Conservation (phyloP, 1,284 basidiomycete genomes). For the Moniliophthora roreri region DNA sequence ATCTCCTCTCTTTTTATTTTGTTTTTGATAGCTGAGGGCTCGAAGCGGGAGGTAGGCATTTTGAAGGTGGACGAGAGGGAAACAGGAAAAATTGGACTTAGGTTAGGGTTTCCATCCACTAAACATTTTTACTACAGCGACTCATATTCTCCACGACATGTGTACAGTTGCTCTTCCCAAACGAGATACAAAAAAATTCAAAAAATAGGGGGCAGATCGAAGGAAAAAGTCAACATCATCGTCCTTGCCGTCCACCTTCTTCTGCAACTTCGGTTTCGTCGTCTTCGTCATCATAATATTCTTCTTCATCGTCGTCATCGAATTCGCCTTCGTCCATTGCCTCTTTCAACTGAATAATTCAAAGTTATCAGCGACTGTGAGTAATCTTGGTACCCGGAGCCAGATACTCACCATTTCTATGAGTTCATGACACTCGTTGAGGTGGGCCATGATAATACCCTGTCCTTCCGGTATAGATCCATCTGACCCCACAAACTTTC, state of each 20-base stretch:
- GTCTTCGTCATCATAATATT: slow-evolving; percentile 11
- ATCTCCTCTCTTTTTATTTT: slow-evolving; percentile 83
- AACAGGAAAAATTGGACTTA: too few species aligned
- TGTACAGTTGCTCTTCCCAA: background rate
- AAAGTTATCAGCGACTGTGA: background rate
- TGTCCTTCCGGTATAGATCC: slow-evolving; percentile 93
- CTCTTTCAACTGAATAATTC: slow-evolving; percentile 11
- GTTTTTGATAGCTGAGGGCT: slow-evolving; percentile 75
- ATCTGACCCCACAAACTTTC: slow-evolving; percentile 86
- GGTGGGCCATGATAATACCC: slow-evolving; percentile 93
- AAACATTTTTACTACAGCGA: too few species aligned
- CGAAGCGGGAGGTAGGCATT: slow-evolving; percentile 58
- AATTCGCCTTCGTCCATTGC: slow-evolving; percentile 17
- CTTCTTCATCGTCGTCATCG: slow-evolving; percentile 16
- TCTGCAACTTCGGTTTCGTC: slow-evolving; percentile 12
- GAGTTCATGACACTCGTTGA: slow-evolving; percentile 95
- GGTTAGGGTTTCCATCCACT: too few species aligned
- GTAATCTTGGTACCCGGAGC: background rate
- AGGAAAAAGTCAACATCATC: background rate
- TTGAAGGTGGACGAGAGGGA: background rate
- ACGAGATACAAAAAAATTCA: background rate
- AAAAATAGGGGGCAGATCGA: background rate
- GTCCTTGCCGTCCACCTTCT: slow-evolving; percentile 1
- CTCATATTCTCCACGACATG: too few species aligned
- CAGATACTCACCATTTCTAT: slow-evolving; percentile 76